Conservation (phyloP, 805 yeast genomes). For the Lipomyces spencermartinsiae region DNA sequence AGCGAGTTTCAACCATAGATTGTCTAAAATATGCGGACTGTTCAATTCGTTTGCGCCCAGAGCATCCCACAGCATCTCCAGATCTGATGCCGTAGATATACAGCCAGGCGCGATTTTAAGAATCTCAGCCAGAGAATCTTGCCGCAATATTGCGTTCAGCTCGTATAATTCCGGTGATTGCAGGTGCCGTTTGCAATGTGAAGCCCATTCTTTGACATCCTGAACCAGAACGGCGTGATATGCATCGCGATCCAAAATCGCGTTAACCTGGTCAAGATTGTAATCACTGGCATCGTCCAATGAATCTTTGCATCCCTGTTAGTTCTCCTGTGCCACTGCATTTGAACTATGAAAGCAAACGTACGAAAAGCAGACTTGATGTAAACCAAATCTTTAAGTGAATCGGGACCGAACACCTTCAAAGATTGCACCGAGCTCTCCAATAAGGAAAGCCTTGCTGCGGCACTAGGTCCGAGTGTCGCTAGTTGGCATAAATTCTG, state of each 20-base stretch:
- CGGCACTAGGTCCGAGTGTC: slow-evolving; percentile 15
- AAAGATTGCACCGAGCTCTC: slow-evolving; percentile 19
- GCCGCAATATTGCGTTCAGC: slow-evolving; percentile 23
- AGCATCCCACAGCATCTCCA: slow-evolving; percentile 21
- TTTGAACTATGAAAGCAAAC: background rate
- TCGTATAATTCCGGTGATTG: slow-evolving; percentile 15
- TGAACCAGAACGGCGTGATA: slow-evolving; percentile 12
- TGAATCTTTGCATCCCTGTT: background rate
- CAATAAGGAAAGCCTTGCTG: slow-evolving; percentile 10
- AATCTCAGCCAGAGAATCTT: slow-evolving; percentile 18
- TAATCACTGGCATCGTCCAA: background rate
- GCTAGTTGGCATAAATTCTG: slow-evolving; percentile 5
- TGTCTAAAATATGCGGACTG: slow-evolving; percentile 9
- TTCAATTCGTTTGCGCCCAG: slow-evolving; percentile 3
- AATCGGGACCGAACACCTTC: slow-evolving; percentile 20
- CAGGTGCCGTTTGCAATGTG: background rate
- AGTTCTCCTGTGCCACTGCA: background rate
- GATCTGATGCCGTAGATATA: background rate
- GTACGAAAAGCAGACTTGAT: slow-evolving; percentile 12
- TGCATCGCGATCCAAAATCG: slow-evolving; percentile 2
- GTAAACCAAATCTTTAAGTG: slow-evolving; percentile 20
- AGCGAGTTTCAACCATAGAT: slow-evolving; percentile 20
- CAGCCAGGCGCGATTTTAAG: slow-evolving; percentile 12
- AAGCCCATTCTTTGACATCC: slow-evolving; percentile 17
- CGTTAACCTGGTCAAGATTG: background rate